Percentiles rank a stretch among this genome's conserved stretches.
phyloP scores from a whole-genome alignment of 148 eudicot species.

The Silene latifolia region DNA sequence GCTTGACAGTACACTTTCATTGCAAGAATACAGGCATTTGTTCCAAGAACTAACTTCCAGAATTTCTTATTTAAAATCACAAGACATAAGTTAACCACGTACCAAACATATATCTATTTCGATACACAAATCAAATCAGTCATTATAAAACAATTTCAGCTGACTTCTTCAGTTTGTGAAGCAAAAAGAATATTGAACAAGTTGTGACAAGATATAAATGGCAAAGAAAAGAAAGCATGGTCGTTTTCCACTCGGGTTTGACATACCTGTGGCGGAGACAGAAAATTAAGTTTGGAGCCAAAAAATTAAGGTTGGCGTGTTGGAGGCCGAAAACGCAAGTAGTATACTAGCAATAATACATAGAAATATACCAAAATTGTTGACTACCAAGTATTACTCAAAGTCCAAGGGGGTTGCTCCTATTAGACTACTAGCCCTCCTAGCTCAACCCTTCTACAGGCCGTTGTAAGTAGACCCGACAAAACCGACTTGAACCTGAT shows the following conservation, averaged over 20 bases:
- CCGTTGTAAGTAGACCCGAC: no score
- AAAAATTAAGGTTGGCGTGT: background rate
- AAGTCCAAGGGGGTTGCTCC: no score
- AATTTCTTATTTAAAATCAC: background rate
- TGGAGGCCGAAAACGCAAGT: no score
- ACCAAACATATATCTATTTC: slow-evolving; percentile 17
- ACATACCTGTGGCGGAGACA: background rate
- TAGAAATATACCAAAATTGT: no score
- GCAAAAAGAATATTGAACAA: slow-evolving; percentile 17
- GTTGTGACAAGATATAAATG: slow-evolving; percentile 14
- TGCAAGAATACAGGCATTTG: slow-evolving; percentile 12
- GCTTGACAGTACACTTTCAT: slow-evolving; percentile 14
- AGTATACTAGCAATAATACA: no score
- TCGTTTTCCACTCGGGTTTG: slow-evolving; percentile 15
- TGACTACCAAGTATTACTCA: no score
- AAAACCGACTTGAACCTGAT: no score
- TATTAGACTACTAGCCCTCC: no score
- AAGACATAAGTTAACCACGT: background rate
- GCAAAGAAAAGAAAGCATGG: background rate
- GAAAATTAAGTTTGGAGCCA: background rate
- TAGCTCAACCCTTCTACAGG: no score
- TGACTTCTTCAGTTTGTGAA: background rate
- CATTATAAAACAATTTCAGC: background rate
- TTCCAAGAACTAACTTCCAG: background rate
- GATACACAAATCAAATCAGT: slow-evolving; percentile 9